Conservation (phyloP, 2,329 filamentous ascomycete genomes). For the Aschersonia sp. region DNA sequence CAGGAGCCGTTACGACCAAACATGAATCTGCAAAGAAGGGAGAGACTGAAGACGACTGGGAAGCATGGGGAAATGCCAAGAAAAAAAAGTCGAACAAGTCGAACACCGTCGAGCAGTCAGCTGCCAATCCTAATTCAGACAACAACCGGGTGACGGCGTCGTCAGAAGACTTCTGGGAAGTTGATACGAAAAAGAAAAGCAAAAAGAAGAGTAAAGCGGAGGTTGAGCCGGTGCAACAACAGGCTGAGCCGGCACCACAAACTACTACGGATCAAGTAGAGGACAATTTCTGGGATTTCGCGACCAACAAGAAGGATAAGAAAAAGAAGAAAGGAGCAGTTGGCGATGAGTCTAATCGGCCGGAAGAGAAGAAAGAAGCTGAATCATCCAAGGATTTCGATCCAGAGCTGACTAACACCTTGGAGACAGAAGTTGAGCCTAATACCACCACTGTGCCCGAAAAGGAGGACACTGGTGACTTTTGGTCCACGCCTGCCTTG, state of each 20-base stretch:
- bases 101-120: conserved; percentile 3
- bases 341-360: conserved; percentile 5
- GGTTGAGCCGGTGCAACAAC: conserved; percentile 3
- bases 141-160: too few species aligned
- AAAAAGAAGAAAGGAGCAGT: conserved; percentile 12
- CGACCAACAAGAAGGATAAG: conserved; percentile 16
- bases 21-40: conserved; percentile 6
- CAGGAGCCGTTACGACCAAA: conserved; percentile 1
- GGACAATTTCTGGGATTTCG: conserved; percentile 13
- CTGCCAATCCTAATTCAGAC: conserved; percentile 2
- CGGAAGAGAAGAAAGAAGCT: too few species aligned
- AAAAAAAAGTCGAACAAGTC: conserved; percentile 10
- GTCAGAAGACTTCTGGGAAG: too few species aligned
- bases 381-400: neutral
- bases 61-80: neutral
- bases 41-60: conserved; percentile 4
- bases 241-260: neutral
- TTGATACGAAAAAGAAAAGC: conserved; percentile 11
- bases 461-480: neutral
- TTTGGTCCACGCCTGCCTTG: neutral
- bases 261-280: conserved; percentile 12
- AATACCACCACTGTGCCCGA: conserved; percentile 1
- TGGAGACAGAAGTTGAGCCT: conserved; percentile 8
- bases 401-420: neutral
- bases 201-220: conserved; percentile 14